phyloP scores from a whole-genome alignment of 2,329 filamentous ascomycete species.

The Alternaria sp. region DNA sequence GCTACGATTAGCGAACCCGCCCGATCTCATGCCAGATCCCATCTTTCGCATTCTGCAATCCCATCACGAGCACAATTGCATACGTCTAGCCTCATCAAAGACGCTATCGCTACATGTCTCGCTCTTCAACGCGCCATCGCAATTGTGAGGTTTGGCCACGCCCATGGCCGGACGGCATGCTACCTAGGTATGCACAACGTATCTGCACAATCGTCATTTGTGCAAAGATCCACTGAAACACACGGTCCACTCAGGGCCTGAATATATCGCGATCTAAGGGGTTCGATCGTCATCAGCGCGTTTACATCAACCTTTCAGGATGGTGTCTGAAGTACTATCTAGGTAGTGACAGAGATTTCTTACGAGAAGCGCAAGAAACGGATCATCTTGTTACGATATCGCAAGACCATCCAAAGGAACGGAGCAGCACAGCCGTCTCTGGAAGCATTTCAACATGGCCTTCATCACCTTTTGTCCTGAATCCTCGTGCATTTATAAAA shows the following conservation, averaged over 20 bases:
- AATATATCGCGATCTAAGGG: not conserved
- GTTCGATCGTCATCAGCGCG: not conserved
- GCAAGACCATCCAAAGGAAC: not conserved
- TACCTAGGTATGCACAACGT: not conserved
- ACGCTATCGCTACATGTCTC: not conserved
- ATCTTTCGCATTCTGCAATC: not conserved
- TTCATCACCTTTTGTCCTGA: not conserved
- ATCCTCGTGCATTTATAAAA: not conserved
- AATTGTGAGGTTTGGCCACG: not conserved
- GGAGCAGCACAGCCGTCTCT: not conserved
- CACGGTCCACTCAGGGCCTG: not conserved
- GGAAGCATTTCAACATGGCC: accelerated
- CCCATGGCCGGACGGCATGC: not conserved
- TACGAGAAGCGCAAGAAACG: not conserved
- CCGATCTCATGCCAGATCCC: slow-evolving; percentile 2
- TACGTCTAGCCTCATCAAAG: not conserved
- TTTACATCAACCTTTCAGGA: not conserved
- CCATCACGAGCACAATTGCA: not conserved
- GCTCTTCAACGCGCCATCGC: not conserved
- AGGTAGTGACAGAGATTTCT: not conserved
- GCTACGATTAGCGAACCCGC: slow-evolving; percentile 11
- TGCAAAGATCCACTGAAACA: not conserved
- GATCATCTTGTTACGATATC: not conserved
- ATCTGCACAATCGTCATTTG: not conserved
- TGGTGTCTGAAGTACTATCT: not conserved